Percentiles rank a stretch among this genome's conserved stretches.
These are phyloP conservation scores for Nicotiana tabacum DNA, from an alignment of 257 asterid genomes.

Conservation along the genomic window DNA sequence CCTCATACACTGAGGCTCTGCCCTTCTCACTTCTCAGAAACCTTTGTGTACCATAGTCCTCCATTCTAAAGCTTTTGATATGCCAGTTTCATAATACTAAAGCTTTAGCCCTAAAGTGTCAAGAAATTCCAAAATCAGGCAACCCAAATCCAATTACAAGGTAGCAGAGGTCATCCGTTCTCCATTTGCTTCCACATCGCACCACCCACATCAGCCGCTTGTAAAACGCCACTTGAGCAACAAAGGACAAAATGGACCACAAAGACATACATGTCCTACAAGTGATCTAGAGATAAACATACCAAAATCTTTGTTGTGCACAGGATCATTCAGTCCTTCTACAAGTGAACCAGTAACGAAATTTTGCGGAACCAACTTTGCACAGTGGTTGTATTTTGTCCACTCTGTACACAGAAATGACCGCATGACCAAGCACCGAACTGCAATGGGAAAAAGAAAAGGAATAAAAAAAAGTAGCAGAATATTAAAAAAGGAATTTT, in stretches of 20 bases:
- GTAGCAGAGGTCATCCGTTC: slow-evolving; percentile 4
- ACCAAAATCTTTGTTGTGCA: slow-evolving; percentile 92
- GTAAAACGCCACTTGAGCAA: not conserved
- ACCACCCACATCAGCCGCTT: not conserved
- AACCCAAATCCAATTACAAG: not conserved
- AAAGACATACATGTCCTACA: slow-evolving; percentile 4
- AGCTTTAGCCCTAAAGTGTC: not conserved
- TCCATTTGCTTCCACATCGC: not conserved
- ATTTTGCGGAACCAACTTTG: slow-evolving; percentile 51
- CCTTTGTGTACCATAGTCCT: not conserved
- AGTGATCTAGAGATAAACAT: slow-evolving; percentile 26
- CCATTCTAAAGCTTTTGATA: not conserved
- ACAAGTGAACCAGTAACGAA: slow-evolving; percentile 79
- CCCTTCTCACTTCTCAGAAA: no score
- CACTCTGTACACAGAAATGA: slow-evolving; percentile 70
- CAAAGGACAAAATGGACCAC: not conserved
- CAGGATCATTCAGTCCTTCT: slow-evolving; percentile 86
- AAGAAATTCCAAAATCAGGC: not conserved
- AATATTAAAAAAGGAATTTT: not conserved
- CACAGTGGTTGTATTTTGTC: slow-evolving; percentile 47
- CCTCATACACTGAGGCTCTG: not conserved
- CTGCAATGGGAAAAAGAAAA: slow-evolving; percentile 36
- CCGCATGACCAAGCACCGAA: slow-evolving; percentile 82
- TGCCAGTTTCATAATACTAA: not conserved
- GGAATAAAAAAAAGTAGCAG: not conserved